Evolutionary conservation across 2,329 filamentous ascomycete genomes (phyloP).

Genomic region (Blastomyces parvus): DNA sequence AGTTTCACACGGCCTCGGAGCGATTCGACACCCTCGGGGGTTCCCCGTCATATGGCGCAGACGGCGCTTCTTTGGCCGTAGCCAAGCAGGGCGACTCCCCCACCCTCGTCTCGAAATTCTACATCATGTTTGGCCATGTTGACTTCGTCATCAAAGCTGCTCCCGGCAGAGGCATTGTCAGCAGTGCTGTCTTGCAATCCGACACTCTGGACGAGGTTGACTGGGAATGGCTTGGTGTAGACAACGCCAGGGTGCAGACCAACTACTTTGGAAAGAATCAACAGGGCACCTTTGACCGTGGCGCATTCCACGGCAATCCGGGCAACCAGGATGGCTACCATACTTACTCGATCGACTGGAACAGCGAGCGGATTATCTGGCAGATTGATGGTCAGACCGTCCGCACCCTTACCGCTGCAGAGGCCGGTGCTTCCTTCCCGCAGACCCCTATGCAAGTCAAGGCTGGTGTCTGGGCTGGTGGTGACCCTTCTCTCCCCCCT

Average conservation of each 20-base stretch:
- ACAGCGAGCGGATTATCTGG: conserved; percentile 74
- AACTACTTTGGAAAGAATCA: conserved; percentile 97
- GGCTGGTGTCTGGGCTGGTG: conserved; percentile 85
- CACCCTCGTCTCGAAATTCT: conserved; percentile 81
- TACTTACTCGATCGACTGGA: conserved; percentile 91
- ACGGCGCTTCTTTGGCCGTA: conserved; percentile 77
- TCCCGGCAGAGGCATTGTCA: conserved; percentile 84
- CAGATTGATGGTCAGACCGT: conserved; percentile 68
- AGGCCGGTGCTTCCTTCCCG: conserved; percentile 72
- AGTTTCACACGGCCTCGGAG: conserved; percentile 71
- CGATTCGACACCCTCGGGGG: conserved; percentile 65
- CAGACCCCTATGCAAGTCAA: conserved; percentile 94
- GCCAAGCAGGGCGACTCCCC: conserved; percentile 70
- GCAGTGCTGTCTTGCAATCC: conserved; percentile 81
- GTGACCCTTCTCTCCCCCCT: conserved; percentile 65
- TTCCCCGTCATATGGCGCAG: conserved; percentile 59
- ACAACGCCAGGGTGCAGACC: conserved; percentile 69
- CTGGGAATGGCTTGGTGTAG: conserved; percentile 85
- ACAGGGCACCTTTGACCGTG: conserved; percentile 76
- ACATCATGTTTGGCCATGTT: conserved; percentile 97
- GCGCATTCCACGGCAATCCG: conserved; percentile 61
- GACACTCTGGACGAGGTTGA: conserved; percentile 94
- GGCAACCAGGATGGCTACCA: conserved; percentile 66
- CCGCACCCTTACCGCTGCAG: conserved; percentile 60
- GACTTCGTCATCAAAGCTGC: conserved; percentile 78